Evolutionary conservation across 2,329 filamentous ascomycete genomes (phyloP).

Genomic region (Fusarium tjaetaba): DNA sequence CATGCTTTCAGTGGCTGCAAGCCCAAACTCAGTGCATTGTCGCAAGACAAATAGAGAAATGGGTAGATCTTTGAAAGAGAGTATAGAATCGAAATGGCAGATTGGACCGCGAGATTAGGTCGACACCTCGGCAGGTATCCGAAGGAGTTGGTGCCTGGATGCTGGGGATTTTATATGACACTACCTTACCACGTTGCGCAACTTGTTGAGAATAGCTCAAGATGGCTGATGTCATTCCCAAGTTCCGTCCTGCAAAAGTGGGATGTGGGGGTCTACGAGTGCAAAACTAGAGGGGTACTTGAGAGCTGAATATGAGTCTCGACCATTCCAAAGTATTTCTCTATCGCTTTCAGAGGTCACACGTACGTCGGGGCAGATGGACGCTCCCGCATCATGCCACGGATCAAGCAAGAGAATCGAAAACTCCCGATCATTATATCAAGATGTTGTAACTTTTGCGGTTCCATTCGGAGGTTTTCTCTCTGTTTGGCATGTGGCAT

Average conservation of each 20-base stretch:
- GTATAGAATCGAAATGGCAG: background rate
- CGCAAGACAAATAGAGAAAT: background rate
- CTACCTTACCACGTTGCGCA: constrained; percentile 16
- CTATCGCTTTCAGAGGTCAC: constrained; percentile 10
- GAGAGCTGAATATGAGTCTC: background rate
- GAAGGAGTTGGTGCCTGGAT: constrained; percentile 1
- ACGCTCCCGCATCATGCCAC: constrained; percentile 18
- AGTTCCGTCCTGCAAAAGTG: constrained; percentile 30
- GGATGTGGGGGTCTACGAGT: constrained; percentile 15
- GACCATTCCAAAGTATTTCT: constrained; percentile 6
- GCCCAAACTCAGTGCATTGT: constrained; percentile 23
- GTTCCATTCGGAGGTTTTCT: background rate
- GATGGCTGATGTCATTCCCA: constrained; percentile 43
- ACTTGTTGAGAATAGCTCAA: constrained; percentile 34
- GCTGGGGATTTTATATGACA: constrained; percentile 17
- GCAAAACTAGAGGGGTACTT: constrained; percentile 21
- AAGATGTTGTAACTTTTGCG: background rate
- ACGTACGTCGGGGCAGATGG: constrained; percentile 17
- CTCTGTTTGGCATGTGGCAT: background rate
- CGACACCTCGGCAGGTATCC: background rate
- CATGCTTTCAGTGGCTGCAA: constrained; percentile 29
- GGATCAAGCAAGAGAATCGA: background rate
- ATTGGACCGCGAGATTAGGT: background rate
- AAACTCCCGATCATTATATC: constrained; percentile 1
- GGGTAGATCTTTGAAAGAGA: constrained; percentile 7